A percentile compares a stretch with the other conserved stretches of the same genome.
These are phyloP conservation scores for Lanzia echinophila DNA, from an alignment of 2,329 filamentous ascomycete species.

Conservation along the genomic window DNA sequence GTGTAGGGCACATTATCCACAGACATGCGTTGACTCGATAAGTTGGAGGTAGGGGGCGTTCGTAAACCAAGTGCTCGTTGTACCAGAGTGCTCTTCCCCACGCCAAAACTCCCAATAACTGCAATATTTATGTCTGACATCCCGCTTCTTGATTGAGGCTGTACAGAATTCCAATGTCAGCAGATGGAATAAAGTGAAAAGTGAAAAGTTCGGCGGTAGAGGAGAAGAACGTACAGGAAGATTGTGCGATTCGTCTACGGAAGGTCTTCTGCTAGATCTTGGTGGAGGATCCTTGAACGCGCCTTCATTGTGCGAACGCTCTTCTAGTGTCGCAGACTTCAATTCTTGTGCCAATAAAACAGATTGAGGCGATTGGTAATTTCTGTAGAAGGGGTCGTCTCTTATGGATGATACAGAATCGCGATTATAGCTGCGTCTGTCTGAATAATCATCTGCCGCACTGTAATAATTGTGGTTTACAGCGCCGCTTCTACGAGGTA, in stretches of 20 bases:
- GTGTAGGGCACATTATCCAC: constrained; percentile 52
- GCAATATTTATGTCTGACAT: constrained; percentile 55
- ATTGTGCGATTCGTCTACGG: constrained; percentile 19
- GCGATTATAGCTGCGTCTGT: constrained; percentile 30
- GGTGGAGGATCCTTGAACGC: constrained; percentile 12
- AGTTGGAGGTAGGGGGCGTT: constrained; percentile 45
- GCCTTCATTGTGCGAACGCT: constrained; percentile 15
- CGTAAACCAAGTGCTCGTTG: constrained; percentile 53
- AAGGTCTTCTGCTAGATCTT: constrained; percentile 12
- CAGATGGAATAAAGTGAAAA: not conserved
- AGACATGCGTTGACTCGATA: constrained; percentile 50
- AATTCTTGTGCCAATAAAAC: constrained; percentile 30
- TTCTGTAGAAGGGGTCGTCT: constrained; percentile 50
- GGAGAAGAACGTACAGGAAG: constrained; percentile 20
- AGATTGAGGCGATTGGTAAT: constrained; percentile 35
- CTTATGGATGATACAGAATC: constrained; percentile 48
- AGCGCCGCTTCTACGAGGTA: not conserved
- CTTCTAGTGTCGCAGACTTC: constrained; percentile 23
- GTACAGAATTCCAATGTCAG: constrained; percentile 13
- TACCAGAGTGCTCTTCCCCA: constrained; percentile 63
- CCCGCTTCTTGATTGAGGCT: constrained; percentile 28
- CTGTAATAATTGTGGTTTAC: not conserved
- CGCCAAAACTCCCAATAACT: constrained; percentile 58
- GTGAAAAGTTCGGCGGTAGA: not conserved
- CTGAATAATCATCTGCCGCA: constrained; percentile 14